A percentile compares a stretch with the other conserved stretches of the same genome.
phyloP scores from a whole-genome alignment of 1,284 basidiomycete species.

The Sphagnurus paluster region DNA sequence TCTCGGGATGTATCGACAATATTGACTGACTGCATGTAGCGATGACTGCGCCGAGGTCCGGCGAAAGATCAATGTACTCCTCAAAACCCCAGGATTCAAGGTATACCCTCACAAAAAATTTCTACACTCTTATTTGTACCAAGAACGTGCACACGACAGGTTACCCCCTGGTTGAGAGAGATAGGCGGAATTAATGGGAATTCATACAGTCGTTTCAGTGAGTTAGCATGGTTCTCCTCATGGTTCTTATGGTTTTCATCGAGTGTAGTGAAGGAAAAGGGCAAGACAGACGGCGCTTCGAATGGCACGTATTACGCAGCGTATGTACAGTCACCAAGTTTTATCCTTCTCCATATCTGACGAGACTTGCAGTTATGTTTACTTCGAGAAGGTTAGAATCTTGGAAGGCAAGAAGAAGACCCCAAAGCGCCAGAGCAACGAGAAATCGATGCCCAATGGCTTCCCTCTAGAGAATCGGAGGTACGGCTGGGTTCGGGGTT shows the following conservation, averaged over 20 bases:
- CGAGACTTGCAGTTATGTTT: slow-evolving; percentile 36
- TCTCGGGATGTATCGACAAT: neutral
- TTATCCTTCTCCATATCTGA: neutral
- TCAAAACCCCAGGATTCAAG: slow-evolving; percentile 45
- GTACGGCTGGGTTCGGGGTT: slow-evolving; percentile 27
- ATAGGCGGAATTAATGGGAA: slow-evolving; percentile 50
- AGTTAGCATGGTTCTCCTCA: slow-evolving; percentile 13
- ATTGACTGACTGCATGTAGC: slow-evolving; percentile 22
- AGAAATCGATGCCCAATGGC: slow-evolving; percentile 31
- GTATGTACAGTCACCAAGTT: slow-evolving; percentile 34
- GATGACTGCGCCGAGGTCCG: slow-evolving; percentile 50
- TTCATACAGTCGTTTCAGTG: slow-evolving; percentile 48
- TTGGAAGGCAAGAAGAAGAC: slow-evolving; percentile 50
- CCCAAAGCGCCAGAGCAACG: slow-evolving; percentile 36
- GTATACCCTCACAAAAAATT: too few relatives aligned
- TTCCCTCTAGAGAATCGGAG: slow-evolving; percentile 32
- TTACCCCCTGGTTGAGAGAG: slow-evolving; percentile 46
- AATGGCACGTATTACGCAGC: slow-evolving; percentile 47
- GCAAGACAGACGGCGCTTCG: slow-evolving; percentile 37
- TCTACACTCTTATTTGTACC: neutral
- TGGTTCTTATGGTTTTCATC: neutral
- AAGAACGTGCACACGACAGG: slow-evolving; percentile 23
- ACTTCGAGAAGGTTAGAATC: slow-evolving; percentile 51
- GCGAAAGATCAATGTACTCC: slow-evolving; percentile 43
- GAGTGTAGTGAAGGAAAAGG: slow-evolving; percentile 39